phyloP scores from a whole-genome alignment of 2,329 filamentous ascomycete species.

The Exophiala alcalophila region DNA sequence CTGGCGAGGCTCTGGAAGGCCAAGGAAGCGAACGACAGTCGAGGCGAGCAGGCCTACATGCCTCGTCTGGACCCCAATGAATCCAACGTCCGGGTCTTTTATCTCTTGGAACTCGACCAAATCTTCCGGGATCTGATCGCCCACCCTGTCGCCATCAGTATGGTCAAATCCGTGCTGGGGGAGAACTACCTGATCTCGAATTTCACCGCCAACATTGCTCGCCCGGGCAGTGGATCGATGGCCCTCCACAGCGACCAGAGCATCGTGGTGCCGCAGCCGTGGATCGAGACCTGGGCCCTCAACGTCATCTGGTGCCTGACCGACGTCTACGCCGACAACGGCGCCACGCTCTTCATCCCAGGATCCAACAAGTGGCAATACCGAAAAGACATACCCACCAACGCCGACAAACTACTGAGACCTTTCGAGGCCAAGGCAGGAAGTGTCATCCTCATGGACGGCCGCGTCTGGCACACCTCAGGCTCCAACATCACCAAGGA shows the following conservation, averaged over 20 bases:
- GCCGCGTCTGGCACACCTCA: slow-evolving; percentile 37
- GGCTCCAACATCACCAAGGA: slow-evolving; percentile 35
- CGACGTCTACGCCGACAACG: slow-evolving; percentile 34
- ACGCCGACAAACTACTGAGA: slow-evolving; percentile 33
- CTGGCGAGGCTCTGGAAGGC: slow-evolving; percentile 33
- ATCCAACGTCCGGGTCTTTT: slow-evolving; percentile 35
- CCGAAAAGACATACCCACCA: slow-evolving; percentile 8
- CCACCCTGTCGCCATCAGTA: slow-evolving; percentile 32
- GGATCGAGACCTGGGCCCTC: slow-evolving; percentile 29
- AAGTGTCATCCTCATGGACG: slow-evolving; percentile 36
- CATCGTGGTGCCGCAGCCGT: slow-evolving; percentile 36
- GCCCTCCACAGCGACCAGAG: slow-evolving; percentile 37
- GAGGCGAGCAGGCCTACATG: slow-evolving; percentile 31
- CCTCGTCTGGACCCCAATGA: slow-evolving; percentile 33
- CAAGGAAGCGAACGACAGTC: slow-evolving; percentile 27
- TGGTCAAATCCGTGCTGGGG: slow-evolving; percentile 34
- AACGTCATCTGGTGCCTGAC: slow-evolving; percentile 37
- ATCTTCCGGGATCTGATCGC: slow-evolving; percentile 33
- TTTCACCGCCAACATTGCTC: slow-evolving; percentile 39
- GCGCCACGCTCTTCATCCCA: slow-evolving; percentile 27
- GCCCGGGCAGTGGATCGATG: slow-evolving; percentile 35
- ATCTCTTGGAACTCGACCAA: slow-evolving; percentile 34
- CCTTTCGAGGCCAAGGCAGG: slow-evolving; percentile 37
- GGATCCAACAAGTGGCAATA: slow-evolving; percentile 17
- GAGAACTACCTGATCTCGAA: slow-evolving; percentile 36